Evolutionary conservation across 1,284 basidiomycete species (phyloP).

Genomic region (Moniliella sp.): DNA sequence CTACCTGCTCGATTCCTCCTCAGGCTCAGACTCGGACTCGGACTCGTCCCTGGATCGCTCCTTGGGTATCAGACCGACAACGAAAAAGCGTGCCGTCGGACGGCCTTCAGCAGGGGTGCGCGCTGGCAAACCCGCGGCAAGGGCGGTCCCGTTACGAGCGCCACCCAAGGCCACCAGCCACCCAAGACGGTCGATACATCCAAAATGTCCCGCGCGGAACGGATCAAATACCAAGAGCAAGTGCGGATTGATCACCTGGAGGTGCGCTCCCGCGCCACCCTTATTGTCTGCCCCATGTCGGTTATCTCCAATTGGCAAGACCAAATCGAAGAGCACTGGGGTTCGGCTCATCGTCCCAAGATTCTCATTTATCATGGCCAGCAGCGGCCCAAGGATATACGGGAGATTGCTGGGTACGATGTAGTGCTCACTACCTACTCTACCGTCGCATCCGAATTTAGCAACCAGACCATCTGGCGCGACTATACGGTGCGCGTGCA

Average conservation of each 20-base stretch:
- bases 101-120: too few species aligned
- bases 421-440: slow-evolving; percentile 92
- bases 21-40: too few species aligned
- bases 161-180: too few species aligned
- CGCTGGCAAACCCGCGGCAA: too few species aligned
- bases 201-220: too few species aligned
- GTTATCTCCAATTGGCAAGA: slow-evolving; percentile 98
- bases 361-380: slow-evolving; percentile 94
- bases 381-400: slow-evolving; percentile 58
- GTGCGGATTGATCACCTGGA: slow-evolving; percentile 17
- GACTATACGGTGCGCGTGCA: slow-evolving; percentile 5
- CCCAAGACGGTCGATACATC: too few species aligned
- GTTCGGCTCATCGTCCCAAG: slow-evolving; percentile 19
- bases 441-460: slow-evolving; percentile 80
- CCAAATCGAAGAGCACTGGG: slow-evolving; percentile 69
- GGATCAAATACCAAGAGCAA: slow-evolving; percentile 7
- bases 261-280: slow-evolving; percentile 54
- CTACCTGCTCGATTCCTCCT: too few species aligned
- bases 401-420: slow-evolving; percentile 73
- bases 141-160: too few species aligned
- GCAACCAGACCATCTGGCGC: slow-evolving; percentile 46
- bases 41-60: slow-evolving; percentile 7
- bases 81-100: too few species aligned
- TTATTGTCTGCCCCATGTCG: slow-evolving; percentile 89
- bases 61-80: slow-evolving; percentile 40